Base-by-base conservation (phyloP, 1,284 basidiomycete species). In the Apiotrichum brassicae region DNA sequence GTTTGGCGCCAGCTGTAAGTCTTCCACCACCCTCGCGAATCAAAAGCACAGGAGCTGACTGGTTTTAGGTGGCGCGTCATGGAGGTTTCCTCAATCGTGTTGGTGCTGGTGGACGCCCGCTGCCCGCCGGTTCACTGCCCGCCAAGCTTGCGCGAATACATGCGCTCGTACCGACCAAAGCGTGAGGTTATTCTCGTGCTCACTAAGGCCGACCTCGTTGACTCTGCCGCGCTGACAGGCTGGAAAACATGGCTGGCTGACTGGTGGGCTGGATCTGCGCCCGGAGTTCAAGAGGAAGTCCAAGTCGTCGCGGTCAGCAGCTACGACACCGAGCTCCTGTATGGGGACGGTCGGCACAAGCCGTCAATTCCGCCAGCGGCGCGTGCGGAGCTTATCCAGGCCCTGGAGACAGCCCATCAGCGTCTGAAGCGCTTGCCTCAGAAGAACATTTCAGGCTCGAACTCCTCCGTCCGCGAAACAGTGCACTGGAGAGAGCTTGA, bases 41-140 rank as follows among this genome's bases (percentile, higher is more conserved):
- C 2, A n/a, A 4, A 2, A 5, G 2, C 12, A 8, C 2, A n/a
- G 16, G 7, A 6, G 2, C 8, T n/a, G 12, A 13, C 50, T 48
- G 20, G 45, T 33, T 0, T 6, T 19, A 52, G 50, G 19, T 92
- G 89, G 89, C 81, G 88, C 26, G 88, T 91, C 9, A 82, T 83
- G 5, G 89, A 92, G 68, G 83, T 87, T 25, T 87, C 86, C 2
- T 81, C 89, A 53, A 86, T 93, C 60, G 74, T 95, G 12, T 81
- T 93, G 46, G 78, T 93, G 42, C 79, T 94, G 11, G 78, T 92
- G 18, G 91, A 95, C 70, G 84, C 87, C 4, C 83, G 90, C 30
- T 92, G 88, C 66, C 90, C 91, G 0, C 79, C 76, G 0, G 68
- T 81, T 1, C 79, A 81, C 59, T 77, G 77, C 44, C 80, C 80